Conservation (phyloP, 805 yeast genomes). For the Candida andamanensis region DNA sequence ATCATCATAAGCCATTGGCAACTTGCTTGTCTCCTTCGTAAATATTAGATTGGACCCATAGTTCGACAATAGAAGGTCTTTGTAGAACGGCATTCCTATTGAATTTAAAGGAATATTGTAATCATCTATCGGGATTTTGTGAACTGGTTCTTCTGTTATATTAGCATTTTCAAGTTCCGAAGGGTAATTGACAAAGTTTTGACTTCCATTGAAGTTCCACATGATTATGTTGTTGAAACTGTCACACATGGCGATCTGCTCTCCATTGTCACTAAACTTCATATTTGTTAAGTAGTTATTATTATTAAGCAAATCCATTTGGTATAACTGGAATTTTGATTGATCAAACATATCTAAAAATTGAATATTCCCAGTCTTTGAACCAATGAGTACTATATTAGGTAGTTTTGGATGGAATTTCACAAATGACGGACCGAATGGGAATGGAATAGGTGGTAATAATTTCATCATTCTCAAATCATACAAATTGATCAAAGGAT, state of each 20-base stretch:
- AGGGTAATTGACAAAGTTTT: slow-evolving; percentile 35
- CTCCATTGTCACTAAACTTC: slow-evolving; percentile 68
- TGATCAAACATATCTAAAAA: slow-evolving; percentile 82
- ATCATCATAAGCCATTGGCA: slow-evolving; percentile 34
- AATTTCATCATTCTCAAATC: slow-evolving; percentile 72
- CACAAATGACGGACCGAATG: slow-evolving; percentile 83
- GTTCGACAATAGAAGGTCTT: slow-evolving; percentile 68
- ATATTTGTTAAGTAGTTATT: slow-evolving; percentile 38
- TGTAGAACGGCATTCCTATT: slow-evolving; percentile 85
- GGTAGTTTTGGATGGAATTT: slow-evolving; percentile 84
- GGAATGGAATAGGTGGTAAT: slow-evolving; percentile 77
- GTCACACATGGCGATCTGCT: slow-evolving; percentile 67
- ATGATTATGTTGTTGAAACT: slow-evolving; percentile 55
- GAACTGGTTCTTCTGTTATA: slow-evolving; percentile 41
- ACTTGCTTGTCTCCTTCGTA: slow-evolving; percentile 53
- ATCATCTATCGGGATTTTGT: slow-evolving; percentile 35
- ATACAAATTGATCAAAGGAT: slow-evolving; percentile 78
- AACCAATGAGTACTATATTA: slow-evolving; percentile 67
- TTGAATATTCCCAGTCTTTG: slow-evolving; percentile 77
- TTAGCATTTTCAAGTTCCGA: slow-evolving; percentile 20
- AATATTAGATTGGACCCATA: slow-evolving; percentile 68
- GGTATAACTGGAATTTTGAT: slow-evolving; percentile 58
- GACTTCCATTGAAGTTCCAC: slow-evolving; percentile 50
- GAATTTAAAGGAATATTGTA: slow-evolving; percentile 56
- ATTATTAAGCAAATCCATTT: slow-evolving; percentile 45